phyloP scores from a whole-genome alignment of 768 basidiomycete genomes.

The Mycena capillaripes region DNA sequence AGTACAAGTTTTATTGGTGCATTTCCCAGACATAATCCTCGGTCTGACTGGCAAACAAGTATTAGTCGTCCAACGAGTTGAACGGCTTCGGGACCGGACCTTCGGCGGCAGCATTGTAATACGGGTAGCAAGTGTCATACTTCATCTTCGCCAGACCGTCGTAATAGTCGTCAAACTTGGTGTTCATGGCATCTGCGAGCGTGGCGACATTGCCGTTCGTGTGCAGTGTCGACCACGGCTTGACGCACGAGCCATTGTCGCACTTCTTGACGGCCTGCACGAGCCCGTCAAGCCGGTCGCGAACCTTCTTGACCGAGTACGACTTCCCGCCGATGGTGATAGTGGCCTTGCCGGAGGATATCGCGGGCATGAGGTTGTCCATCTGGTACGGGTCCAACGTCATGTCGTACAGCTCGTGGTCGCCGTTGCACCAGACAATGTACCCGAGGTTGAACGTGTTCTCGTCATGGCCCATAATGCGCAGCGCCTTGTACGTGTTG shows the following conservation, averaged over 20 bases:
- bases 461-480: not conserved
- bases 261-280: not conserved
- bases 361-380: not conserved
- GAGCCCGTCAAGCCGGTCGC: not conserved
- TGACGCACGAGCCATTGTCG: no score
- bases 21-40: not conserved
- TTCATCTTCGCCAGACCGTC: not conserved
- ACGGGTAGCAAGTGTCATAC: not conserved
- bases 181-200: not conserved
- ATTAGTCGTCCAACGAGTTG: not conserved
- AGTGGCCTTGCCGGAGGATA: not conserved
- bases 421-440: not conserved
- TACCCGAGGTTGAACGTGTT: not conserved
- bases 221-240: not conserved
- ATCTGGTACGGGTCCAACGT: not conserved
- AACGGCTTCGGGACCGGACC: slow-evolving; percentile 4
- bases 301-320: slow-evolving; percentile 1
- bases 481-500: slow-evolving; percentile 2
- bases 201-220: not conserved
- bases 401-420: slow-evolving; percentile 2
- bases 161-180: not conserved
- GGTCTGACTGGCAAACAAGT: not conserved
- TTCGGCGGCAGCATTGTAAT: not conserved
- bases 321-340: not conserved
- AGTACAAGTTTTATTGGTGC: not conserved